Evolutionary conservation across 2,329 filamentous ascomycete genomes (phyloP).

Genomic region (Penicillium frequentans): DNA sequence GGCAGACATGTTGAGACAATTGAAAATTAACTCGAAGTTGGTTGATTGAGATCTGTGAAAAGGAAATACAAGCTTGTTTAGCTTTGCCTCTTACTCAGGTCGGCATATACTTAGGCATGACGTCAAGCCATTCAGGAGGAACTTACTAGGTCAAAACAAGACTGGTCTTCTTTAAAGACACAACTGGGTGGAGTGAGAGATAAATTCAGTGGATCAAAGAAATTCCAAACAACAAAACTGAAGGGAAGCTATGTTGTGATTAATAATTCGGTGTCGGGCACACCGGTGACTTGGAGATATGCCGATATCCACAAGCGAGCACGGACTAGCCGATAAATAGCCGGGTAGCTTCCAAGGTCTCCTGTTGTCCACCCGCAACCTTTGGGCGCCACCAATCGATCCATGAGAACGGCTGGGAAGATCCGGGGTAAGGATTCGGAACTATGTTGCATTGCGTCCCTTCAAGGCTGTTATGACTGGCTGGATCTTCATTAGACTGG

Average conservation of each 20-base stretch:
- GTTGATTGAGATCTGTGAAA: background rate
- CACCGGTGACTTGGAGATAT: background rate
- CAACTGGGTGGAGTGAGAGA: background rate
- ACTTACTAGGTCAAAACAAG: background rate
- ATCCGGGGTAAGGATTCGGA: background rate
- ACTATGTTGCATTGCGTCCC: background rate
- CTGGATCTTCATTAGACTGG: background rate
- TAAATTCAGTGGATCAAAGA: background rate
- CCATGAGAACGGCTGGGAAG: background rate
- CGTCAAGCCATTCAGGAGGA: background rate
- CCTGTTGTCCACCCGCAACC: background rate
- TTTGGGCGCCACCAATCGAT: background rate
- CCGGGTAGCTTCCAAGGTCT: background rate
- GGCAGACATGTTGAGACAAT: background rate
- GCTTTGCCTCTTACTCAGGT: background rate
- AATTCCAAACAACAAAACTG: background rate
- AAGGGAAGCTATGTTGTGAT: background rate
- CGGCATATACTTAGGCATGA: background rate
- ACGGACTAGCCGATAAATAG: background rate
- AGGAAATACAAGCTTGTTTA: background rate
- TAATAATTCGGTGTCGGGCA: background rate
- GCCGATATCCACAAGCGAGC: constrained; percentile 1
- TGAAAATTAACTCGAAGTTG: background rate
- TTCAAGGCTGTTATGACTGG: background rate
- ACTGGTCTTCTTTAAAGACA: background rate